Evolutionary conservation across 1,284 basidiomycete species (phyloP).

Genomic region (Xanthoconium separans): DNA sequence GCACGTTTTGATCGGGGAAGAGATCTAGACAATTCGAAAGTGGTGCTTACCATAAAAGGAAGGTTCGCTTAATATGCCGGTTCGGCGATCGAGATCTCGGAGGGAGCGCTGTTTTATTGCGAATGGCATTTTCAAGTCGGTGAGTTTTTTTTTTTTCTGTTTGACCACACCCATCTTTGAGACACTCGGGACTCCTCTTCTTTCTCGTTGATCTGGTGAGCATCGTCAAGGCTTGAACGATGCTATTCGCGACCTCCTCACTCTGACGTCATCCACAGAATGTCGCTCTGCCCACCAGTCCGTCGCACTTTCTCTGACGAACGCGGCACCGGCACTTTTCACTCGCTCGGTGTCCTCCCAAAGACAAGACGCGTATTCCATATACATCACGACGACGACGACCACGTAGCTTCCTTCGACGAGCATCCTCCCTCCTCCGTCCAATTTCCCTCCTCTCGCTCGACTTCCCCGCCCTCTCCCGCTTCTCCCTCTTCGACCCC

Average conservation of each 20-base stretch:
- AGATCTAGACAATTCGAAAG: constrained; percentile 25
- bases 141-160: no score
- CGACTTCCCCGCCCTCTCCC: constrained; percentile 19
- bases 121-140: no score
- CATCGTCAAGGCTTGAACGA: not conserved
- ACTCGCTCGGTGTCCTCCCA: constrained; percentile 50
- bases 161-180: no score
- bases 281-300: constrained; percentile 14
- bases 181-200: no score
- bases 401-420: constrained; percentile 15
- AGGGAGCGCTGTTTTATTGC: constrained; percentile 5
- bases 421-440: constrained; percentile 19
- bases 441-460: constrained; percentile 30
- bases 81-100: constrained; percentile 30
- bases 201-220: no score
- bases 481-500: not conserved
- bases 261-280: constrained; percentile 17
- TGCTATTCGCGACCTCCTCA: not conserved
- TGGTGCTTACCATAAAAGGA: constrained; percentile 20
- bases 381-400: constrained; percentile 22
- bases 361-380: constrained; percentile 37
- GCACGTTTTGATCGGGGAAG: constrained; percentile 20
- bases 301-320: constrained; percentile 46
- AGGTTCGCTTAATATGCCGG: constrained; percentile 7
- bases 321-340: constrained; percentile 51